Conservation (phyloP, 1,139 yeast genomes). For the Kurtzmaniella quercitrusa region DNA sequence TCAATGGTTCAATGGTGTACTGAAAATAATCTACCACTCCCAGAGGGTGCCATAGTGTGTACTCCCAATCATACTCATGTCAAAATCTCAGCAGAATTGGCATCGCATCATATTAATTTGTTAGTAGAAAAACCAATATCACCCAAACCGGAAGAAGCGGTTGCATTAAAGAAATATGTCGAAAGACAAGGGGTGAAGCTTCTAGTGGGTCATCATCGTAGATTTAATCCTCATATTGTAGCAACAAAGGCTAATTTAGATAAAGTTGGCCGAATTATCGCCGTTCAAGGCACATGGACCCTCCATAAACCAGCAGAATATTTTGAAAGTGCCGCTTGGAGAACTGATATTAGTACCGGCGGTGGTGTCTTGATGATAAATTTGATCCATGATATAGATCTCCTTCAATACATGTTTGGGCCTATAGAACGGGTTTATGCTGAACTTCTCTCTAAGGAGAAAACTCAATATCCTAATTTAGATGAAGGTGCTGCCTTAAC, state of each 20-base stretch:
- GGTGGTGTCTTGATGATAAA: conserved; percentile 40
- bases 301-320: conserved; percentile 31
- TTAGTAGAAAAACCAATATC: conserved; percentile 38
- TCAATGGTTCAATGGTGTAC: conserved; percentile 27
- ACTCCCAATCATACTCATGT: conserved; percentile 41
- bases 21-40: conserved; percentile 13
- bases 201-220: conserved; percentile 37
- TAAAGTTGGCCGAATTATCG: conserved; percentile 29
- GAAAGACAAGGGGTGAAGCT: conserved; percentile 20
- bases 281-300: conserved; percentile 40
- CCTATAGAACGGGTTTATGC: conserved; percentile 37
- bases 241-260: conserved; percentile 28
- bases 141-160: conserved; percentile 27
- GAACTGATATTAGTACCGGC: conserved; percentile 27
- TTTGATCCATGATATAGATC: conserved; percentile 38
- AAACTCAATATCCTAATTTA: conserved; percentile 24
- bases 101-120: conserved; percentile 28
- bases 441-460: conserved; percentile 29
- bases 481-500: conserved; percentile 41
- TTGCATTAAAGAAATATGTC: conserved; percentile 24
- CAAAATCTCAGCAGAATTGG: conserved; percentile 28
- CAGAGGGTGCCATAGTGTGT: conserved; percentile 38
- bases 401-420: conserved; percentile 34
- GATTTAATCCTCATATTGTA: conserved; percentile 36
- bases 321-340: conserved; percentile 31